A percentile compares a stretch with the other conserved stretches of the same genome.
Conservation (phyloP, 208 protist genomes). For the Acanthamoeba pearcei region DNA sequence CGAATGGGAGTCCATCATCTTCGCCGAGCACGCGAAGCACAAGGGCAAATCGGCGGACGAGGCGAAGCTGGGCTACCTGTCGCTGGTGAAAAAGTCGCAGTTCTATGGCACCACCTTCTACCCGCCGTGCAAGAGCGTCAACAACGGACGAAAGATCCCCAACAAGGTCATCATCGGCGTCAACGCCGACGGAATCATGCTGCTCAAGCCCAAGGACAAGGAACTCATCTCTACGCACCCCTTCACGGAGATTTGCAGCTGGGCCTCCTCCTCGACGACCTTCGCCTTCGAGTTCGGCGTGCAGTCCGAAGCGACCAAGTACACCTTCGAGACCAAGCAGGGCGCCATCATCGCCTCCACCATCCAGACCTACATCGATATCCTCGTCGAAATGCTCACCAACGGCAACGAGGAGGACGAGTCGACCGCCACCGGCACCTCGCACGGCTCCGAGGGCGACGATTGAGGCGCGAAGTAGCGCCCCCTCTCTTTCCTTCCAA, state of each 20-base stretch:
- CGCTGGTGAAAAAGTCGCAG: constrained; percentile 66
- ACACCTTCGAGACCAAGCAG: constrained; percentile 79
- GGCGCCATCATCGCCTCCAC: constrained; percentile 76
- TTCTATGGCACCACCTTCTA: constrained; percentile 79
- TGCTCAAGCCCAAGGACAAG: constrained; percentile 77
- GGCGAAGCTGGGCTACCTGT: constrained; percentile 70
- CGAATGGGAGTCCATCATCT: constrained; percentile 74
- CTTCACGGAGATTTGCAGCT: constrained; percentile 80
- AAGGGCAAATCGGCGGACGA: constrained; percentile 73
- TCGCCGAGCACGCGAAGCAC: constrained; percentile 73
- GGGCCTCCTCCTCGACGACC: constrained; percentile 77
- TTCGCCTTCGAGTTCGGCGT: constrained; percentile 79
- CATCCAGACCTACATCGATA: constrained; percentile 78
- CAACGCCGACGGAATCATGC: constrained; percentile 75
- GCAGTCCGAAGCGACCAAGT: constrained; percentile 74
- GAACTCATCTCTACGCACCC: constrained; percentile 76
- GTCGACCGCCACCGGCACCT: constrained; percentile 67
- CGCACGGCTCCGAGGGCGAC: constrained; percentile 65
- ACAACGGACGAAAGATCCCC: constrained; percentile 76
- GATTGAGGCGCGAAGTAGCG: background rate
- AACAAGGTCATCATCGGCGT: constrained; percentile 79
- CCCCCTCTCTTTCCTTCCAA: background rate
- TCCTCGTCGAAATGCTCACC: constrained; percentile 76
- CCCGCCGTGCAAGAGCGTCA: constrained; percentile 74
- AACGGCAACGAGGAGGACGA: constrained; percentile 77